These are phyloP conservation scores for Fusarium agapanthi DNA, from an alignment of 2,329 filamentous ascomycete species.

Conservation along the genomic window DNA sequence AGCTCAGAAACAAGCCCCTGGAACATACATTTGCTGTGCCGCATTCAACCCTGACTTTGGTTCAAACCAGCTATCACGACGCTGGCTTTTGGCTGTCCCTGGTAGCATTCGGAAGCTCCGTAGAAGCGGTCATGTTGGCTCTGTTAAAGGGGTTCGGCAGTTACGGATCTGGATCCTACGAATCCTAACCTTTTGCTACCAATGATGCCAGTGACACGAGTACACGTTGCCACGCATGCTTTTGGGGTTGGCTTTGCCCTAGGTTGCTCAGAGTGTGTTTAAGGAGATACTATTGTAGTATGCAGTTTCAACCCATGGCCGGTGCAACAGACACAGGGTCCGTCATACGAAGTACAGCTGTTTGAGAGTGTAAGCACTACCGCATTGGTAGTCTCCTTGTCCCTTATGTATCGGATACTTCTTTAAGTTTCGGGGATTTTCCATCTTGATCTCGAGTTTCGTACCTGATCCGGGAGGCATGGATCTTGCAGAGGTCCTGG, in stretches of 20 bases:
- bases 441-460: neutral
- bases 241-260: neutral
- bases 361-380: neutral
- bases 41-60: constrained; percentile 3
- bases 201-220: neutral
- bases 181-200: neutral
- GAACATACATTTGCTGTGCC: constrained; percentile 12
- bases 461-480: neutral
- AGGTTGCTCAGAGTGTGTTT: constrained; percentile 8
- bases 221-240: neutral
- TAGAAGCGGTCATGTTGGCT: neutral
- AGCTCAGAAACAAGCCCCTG: constrained; percentile 4
- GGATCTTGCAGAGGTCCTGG: neutral
- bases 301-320: constrained; percentile 11
- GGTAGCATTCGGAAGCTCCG: constrained; percentile 8
- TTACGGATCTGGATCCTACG: neutral
- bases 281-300: neutral
- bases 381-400: neutral
- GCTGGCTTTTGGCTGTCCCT: neutral
- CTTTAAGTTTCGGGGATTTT: neutral
- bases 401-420: neutral
- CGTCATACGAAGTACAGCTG: constrained; percentile 16
- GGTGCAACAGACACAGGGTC: constrained; percentile 5
- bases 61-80: neutral
- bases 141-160: neutral